Conservation (phyloP, 1,139 yeast species). For the Hemisphaericaspora xylofermentans region DNA sequence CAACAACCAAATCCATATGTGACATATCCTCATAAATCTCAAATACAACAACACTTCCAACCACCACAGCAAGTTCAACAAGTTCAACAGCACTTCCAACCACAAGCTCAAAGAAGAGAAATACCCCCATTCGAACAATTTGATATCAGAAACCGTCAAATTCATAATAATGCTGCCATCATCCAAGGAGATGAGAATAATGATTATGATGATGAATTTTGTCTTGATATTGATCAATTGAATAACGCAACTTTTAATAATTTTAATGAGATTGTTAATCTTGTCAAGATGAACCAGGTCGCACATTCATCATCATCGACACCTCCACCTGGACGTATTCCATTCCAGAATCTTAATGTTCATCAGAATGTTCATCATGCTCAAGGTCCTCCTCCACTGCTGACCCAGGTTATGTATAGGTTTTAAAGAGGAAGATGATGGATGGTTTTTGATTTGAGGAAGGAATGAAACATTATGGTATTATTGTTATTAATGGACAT, state of each 20-base stretch:
- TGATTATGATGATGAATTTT: constrained; percentile 48
- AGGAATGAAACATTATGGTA: background rate
- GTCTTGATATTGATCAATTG: constrained; percentile 48
- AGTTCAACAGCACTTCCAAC: constrained; percentile 1
- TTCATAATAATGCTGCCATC: background rate
- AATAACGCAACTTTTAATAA: constrained; percentile 22
- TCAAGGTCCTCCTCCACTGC: constrained; percentile 10
- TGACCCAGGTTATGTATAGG: constrained; percentile 16
- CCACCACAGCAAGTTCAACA: constrained; percentile 8
- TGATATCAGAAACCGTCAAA: background rate
- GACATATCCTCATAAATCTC: constrained; percentile 1
- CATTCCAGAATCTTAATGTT: background rate
- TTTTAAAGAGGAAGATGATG: background rate
- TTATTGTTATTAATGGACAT: background rate
- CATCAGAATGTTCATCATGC: constrained; percentile 3
- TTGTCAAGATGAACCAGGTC: constrained; percentile 13
- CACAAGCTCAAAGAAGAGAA: constrained; percentile 5
- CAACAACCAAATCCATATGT: constrained; percentile 1
- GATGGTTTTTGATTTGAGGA: background rate
- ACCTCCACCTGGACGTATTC: constrained; percentile 1
- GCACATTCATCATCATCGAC: constrained; percentile 7
- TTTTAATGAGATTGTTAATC: constrained; percentile 21
- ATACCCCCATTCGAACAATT: constrained; percentile 6
- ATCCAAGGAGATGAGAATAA: constrained; percentile 11
- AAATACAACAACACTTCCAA: constrained; percentile 2